phyloP scores from a whole-genome alignment of 1,139 yeast species.

The Blastobotrys illinoisensis region DNA sequence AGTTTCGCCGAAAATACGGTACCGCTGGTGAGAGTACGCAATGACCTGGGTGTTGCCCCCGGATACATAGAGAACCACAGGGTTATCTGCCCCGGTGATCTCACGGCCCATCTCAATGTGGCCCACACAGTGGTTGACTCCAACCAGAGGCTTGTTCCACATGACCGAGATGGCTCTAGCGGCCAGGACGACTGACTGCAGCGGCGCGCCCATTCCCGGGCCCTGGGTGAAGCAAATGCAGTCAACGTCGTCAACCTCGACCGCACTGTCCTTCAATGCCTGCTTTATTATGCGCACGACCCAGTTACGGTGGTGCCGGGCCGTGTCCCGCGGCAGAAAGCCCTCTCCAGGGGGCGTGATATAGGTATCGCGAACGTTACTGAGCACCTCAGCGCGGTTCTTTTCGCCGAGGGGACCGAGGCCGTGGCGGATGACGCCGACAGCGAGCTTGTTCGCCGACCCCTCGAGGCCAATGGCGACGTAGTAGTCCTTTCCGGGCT shows the following conservation, averaged over 20 bases:
- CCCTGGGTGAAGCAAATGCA: conserved; percentile 96
- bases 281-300: conserved; percentile 69
- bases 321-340: conserved; percentile 90
- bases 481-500: conserved; percentile 25
- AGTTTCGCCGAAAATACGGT: conserved; percentile 95
- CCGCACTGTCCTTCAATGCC: conserved; percentile 59
- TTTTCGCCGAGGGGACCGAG: conserved; percentile 36
- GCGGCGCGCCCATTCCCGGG: conserved; percentile 99
- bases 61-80: conserved; percentile 92
- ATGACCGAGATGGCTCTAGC: conserved; percentile 80
- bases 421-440: conserved; percentile 78
- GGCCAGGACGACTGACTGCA: conserved; percentile 87
- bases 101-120: conserved; percentile 99
- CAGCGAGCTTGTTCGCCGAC: conserved; percentile 92
- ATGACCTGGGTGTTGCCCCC: conserved; percentile 99
- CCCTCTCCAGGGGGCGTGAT: conserved; percentile 98
- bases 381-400: conserved; percentile 67
- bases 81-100: conserved; percentile 90
- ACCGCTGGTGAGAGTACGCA: conserved; percentile 89
- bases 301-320: conserved; percentile 95
- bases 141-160: conserved; percentile 82
- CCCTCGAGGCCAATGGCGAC: conserved; percentile 91
- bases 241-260: conserved; percentile 58
- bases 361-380: conserved; percentile 91
- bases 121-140: conserved; percentile 96